Base-by-base conservation (phyloP, 1,284 basidiomycete genomes). In the Phenoliferia sp. region DNA sequence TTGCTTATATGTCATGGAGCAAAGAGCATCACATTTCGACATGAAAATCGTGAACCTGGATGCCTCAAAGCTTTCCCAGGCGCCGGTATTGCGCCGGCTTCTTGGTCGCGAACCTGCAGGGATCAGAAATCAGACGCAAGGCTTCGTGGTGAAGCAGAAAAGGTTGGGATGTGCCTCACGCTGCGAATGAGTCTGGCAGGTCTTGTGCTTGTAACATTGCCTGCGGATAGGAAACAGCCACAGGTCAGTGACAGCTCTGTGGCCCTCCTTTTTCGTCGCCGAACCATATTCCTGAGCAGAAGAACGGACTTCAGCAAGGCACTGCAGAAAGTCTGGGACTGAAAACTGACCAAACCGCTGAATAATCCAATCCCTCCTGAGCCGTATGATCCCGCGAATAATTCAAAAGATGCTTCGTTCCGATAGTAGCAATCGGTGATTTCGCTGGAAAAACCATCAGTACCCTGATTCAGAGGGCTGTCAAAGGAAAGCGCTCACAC, bases 371-470 rank as follows among this genome's bases (percentile, higher is more conserved):
- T 12, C 72, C 93, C 68, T 93, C 89, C 12, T 85, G 79, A 12
- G 94, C 88, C 48, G 89, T 90, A 68, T 67, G 71, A 57, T 74
- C 69, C 12, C 68, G 64, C 63, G 72, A 71, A 61, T 77, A 76
- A 60, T 83, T 81, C 68, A 85, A 74, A 2, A 94, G 80, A 68
- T 86, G 86, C 82, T 96, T 96, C n/a, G 91, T 90, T 2, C 88
- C 86, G 0, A 85, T 75, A 0, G 92, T 86, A 0, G 92, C 93
- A 0, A 96, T 81, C 0, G 94, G 93, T 44, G 88, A 89, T 80
- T 94, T 94, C 56, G 70, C 75, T 76, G 56, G 16, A 2, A 19
- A 6, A 31, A 34, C 15, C 2, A 39, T 26, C 28, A 28, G 36
- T 39, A n/a, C 9, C 9, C 16, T 22, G 35, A 44, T 26, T 3